A percentile compares a stretch with the other conserved stretches of the same genome.
These are phyloP conservation scores for Phytophthora tentaculata DNA, from an alignment of 352 stramenopile species.

Conservation along the genomic window DNA sequence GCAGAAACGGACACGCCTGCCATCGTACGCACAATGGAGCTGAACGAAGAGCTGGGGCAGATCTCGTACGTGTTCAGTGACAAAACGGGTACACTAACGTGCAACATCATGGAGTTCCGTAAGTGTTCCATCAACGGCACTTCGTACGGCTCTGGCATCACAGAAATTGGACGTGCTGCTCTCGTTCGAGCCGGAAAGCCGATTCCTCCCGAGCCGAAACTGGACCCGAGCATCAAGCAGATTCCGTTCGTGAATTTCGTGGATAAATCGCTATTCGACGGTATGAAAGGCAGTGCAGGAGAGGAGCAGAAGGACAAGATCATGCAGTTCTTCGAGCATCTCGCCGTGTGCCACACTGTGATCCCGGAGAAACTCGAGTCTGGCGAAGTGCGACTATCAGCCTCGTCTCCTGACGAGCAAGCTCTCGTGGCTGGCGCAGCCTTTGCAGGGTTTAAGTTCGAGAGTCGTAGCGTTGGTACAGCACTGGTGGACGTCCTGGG, in stretches of 20 bases:
- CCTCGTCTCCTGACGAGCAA: conserved; percentile 88
- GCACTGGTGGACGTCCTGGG: conserved; percentile 58
- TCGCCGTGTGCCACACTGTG: conserved; percentile 87
- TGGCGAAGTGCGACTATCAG: conserved; percentile 69
- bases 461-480: conserved; percentile 59
- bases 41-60: conserved; percentile 93
- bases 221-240: conserved; percentile 53
- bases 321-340: conserved; percentile 82
- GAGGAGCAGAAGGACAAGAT: conserved; percentile 58
- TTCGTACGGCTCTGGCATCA: conserved; percentile 90
- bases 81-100: conserved; percentile 94
- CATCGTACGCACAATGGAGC: conserved; percentile 84
- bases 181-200: conserved; percentile 66
- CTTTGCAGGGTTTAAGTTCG: conserved; percentile 77
- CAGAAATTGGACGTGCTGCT: conserved; percentile 77
- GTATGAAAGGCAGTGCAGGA: conserved; percentile 57
- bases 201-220: conserved; percentile 64
- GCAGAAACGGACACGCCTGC: conserved; percentile 91
- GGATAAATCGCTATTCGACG: conserved; percentile 65
- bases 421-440: conserved; percentile 78
- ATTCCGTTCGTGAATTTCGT: conserved; percentile 87
- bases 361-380: conserved; percentile 76
- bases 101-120: conserved; percentile 96
- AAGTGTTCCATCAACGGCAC: conserved; percentile 92
- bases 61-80: conserved; percentile 92